Evolutionary conservation across 2,329 filamentous ascomycete genomes (phyloP).

Genomic region (Thermomyces lanuginosus): DNA sequence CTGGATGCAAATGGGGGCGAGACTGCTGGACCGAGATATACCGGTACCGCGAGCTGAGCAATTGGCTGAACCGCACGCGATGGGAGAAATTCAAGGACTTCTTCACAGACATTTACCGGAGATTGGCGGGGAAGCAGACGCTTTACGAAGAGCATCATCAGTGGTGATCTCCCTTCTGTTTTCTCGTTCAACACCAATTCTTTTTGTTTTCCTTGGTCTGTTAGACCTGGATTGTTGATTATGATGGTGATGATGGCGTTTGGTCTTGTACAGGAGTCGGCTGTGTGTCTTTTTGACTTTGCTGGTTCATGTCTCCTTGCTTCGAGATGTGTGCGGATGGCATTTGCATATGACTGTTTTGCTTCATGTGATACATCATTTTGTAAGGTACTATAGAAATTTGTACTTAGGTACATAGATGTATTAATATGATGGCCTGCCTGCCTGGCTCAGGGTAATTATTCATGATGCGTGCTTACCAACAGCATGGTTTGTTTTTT

Average conservation of each 20-base stretch:
- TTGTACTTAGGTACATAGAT: too few relatives aligned
- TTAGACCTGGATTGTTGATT: constrained; percentile 3
- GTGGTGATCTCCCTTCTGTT: constrained; percentile 5
- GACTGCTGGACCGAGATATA: constrained; percentile 99
- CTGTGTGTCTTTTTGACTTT: constrained; percentile 1
- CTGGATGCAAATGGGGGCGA: constrained; percentile 87
- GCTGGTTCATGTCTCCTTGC: constrained; percentile 1
- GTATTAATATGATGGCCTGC: too few relatives aligned
- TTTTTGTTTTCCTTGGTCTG: constrained; percentile 1
- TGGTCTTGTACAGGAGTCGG: constrained; percentile 1
- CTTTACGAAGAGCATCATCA: constrained; percentile 7
- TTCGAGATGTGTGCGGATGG: too few relatives aligned
- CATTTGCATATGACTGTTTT: background rate
- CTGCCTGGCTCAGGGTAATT: too few relatives aligned
- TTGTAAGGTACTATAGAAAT: too few relatives aligned
- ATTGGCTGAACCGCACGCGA: constrained; percentile 64
- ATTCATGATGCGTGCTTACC: too few relatives aligned
- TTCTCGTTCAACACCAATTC: background rate
- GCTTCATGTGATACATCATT: too few relatives aligned
- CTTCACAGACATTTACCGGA: constrained; percentile 11
- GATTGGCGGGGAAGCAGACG: constrained; percentile 3
- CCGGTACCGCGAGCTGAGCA: constrained; percentile 79
- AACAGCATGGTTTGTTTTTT: too few relatives aligned
- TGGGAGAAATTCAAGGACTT: constrained; percentile 49
- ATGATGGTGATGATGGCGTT: background rate